Base-by-base conservation (phyloP, 1,284 basidiomycete species). In the Mycena sp. region DNA sequence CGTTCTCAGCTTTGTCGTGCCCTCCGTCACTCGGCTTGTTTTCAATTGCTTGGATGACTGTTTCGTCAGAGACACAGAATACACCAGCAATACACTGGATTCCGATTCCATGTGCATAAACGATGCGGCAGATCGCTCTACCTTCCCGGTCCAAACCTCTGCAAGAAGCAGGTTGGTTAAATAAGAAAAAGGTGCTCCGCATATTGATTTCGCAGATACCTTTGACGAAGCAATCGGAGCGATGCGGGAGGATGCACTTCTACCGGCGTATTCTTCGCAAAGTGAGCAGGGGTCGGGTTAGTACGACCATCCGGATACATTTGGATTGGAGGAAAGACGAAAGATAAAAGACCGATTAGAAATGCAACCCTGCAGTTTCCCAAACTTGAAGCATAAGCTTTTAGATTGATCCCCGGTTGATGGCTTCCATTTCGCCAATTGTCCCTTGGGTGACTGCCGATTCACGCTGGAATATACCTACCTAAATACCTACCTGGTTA, bases 271-370 rank as follows among this genome's bases (percentile, higher is more conserved):
- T 56, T 62, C 37, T 17, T 45, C 19, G 48, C 53, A 56, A 62
- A 62, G 32, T 62, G 60, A 4, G 26, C n/a, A 10, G 60, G 60
- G 6, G 40, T 37, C n/a, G 60, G 60, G 48, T 62, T 62, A n/a
- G 41, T 32, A 25, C 53, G 60, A 30, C 60, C 60, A 6, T 56
- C 60, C 4, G 54, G 53, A 38, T 56, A 50, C 59, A 61, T 61
- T n/a, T 35, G 32, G 21, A 9, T 9, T 14, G 14, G 32, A 35
- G 32, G 32, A 35, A 35, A 35, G 14, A 7, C 32, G 9, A 21
- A 46, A 28, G n/a, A n/a, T n/a, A n/a, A n/a, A n/a, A n/a, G n/a
- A n/a, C n/a, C n/a, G n/a, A n/a, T n/a, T n/a, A n/a, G n/a, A n/a
- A n/a, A n/a, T n/a, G n/a, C n/a, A n/a, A n/a, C n/a, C n/a, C n/a